Base-by-base conservation (phyloP, 352 stramenopile species). In the Thraustochytrium sp. region DNA sequence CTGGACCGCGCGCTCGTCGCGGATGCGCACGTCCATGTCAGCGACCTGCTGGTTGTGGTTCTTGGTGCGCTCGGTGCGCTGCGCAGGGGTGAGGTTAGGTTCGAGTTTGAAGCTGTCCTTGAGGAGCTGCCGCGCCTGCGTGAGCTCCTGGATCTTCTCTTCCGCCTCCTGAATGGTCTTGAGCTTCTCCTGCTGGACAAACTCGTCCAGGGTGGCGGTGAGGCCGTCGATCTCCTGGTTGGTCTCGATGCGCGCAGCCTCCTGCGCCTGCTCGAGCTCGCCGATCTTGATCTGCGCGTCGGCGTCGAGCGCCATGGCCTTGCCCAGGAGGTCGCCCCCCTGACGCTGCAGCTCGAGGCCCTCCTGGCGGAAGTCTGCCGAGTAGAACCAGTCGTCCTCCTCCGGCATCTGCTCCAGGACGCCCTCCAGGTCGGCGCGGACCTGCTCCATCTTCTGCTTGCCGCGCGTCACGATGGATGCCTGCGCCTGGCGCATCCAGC, bases 301-400 rank as follows among this genome's bases (percentile, higher is more conserved):
- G 23, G 93, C 91, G 75, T 97, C 91, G 18, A 94, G 82, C 5
- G 86, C 84, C 38, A 82, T 51, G 82, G 86, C 63, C 26, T 88
- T 74, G 21, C 85, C 80, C 46, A 87, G 85, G 29, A 91, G 76
- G 21, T 83, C 84, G 18, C 82, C 84, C 0, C 88, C 92, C 49
- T 93, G 89, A 1, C 91, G 87, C 61, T 89, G 77, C 1, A 95
- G 75, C 40, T 85, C 86, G n/a, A 90, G 74, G 18, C 92, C 93
- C 68, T 94, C 91, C 59, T 96, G 65, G 3, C 92, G 90, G 73
- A 97, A 83, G 65, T 96, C 94, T 8, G 90, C 91, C 0, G 91
- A 90, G 73, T 92, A 97, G 86, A 95, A 97, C 93, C 94, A 97
- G 87, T 97, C 93, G 68, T 97, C 93, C n/a, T 94, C 92, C 78